Evolutionary conservation across 192 early-diverging fungal genomes (phyloP), one percentile per base, ranked within the genome.

Genomic region (Coemansia sp.): DNA sequence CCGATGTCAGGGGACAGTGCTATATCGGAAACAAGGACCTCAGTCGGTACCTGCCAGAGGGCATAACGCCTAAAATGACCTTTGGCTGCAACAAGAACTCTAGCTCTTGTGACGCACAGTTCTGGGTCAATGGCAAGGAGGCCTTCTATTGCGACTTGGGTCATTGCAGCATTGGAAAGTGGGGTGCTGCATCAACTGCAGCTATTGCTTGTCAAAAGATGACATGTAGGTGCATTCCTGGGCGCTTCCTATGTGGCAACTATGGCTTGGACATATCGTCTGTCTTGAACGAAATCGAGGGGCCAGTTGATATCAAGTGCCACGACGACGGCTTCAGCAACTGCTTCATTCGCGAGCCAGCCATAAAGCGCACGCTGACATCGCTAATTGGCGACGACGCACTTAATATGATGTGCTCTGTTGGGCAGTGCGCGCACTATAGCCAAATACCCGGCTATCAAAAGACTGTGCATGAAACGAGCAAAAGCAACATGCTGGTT

Each of bases 101-200:
- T 9, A 77, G 73, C 47, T 84, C 87, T 3, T 92, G 92, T 67
- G 86, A 86, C 61, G 92, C 92, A 15, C 90, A 93, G 82, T 93
- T 97, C 68, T 97, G 95, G 95, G 87, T 91, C 6, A 92, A 87
- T 42, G 85, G 90, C 43, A 83, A 84, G 31, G 93, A 97, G 69
- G 92, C 93, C n/a, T 97, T 97, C 78, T 97, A 89, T 70, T 97
- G 95, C 71, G 80, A 90, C 51, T 72, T 97, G 32, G 82, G 87
- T 59, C 82, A 89, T 17, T 97, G 95, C 68, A 51, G 70, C 4
- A 90, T 93, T 66, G 64, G 65, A 1, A 81, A 72, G 0, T 81
- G 78, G 78, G 78, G 78, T 1, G 15, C 72, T 10, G 38, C 71
- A 4, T 81, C 78, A 2, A 81, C 78, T 12, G 78, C 78, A n/a